Evolutionary conservation across 345 rosid genomes (phyloP).

Genomic region (Salix suchowensis): DNA sequence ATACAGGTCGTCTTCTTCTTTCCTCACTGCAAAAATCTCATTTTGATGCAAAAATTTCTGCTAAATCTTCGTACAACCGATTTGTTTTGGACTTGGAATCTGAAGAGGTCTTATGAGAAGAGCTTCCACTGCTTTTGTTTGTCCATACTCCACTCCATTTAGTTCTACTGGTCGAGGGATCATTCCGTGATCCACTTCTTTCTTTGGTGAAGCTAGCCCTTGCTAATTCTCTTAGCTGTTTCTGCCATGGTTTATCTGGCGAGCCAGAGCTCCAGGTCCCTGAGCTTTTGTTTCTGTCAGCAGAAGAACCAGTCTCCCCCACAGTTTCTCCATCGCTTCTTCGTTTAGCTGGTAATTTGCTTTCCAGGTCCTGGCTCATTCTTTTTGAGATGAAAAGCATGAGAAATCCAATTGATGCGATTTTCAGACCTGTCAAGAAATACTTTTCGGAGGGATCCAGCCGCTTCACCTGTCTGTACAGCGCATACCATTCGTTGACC

Average conservation of each 20-base stretch:
- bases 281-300: conserved; percentile 45
- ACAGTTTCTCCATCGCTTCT: conserved; percentile 25
- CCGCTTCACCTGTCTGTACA: conserved; percentile 57
- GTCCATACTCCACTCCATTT: conserved; percentile 75
- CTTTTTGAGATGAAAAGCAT: conserved; percentile 48
- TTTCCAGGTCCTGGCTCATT: conserved; percentile 34
- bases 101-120: conserved; percentile 44
- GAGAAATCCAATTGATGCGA: conserved; percentile 58
- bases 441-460: conserved; percentile 48
- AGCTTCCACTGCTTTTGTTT: conserved; percentile 55
- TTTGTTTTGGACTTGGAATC: conserved; percentile 54
- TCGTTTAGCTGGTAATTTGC: conserved; percentile 36
- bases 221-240: conserved; percentile 75
- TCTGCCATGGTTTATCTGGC: conserved; percentile 59
- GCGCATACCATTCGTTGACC: conserved; percentile 65
- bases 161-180: conserved; percentile 65
- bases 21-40: conserved; percentile 19
- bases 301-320: conserved; percentile 29
- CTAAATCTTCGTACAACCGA: conserved; percentile 69
- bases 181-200: conserved; percentile 34
- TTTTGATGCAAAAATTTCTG: conserved; percentile 76
- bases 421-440: conserved; percentile 54
- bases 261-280: conserved; percentile 62
- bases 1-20: background rate
- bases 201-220: conserved; percentile 71